phyloP scores from a whole-genome alignment of 495 filamentous ascomycete species.

The Aspergillus olivimuriae region DNA sequence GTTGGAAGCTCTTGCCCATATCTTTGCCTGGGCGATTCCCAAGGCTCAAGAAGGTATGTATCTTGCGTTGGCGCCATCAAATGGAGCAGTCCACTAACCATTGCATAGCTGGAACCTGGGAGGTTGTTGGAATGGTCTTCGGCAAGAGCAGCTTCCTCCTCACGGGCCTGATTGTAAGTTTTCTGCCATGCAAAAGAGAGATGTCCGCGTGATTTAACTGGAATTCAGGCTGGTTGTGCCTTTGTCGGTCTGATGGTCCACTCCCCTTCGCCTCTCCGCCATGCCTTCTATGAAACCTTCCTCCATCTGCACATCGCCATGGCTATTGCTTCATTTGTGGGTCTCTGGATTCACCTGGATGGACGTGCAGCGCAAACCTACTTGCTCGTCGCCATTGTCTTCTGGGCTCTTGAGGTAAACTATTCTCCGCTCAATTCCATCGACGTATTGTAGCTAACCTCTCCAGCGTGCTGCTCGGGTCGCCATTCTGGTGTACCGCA shows the following conservation, averaged over 20 bases:
- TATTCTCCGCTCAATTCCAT: too few relatives aligned
- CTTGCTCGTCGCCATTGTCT: conserved; percentile 57
- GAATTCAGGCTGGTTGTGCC: conserved; percentile 32
- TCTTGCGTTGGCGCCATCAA: background rate
- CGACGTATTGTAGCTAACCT: too few relatives aligned
- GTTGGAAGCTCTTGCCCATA: conserved; percentile 57
- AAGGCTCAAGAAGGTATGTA: conserved; percentile 51
- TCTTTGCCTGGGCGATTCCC: conserved; percentile 57
- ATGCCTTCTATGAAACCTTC: conserved; percentile 96
- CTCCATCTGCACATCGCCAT: conserved; percentile 73
- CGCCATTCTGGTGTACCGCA: conserved; percentile 62
- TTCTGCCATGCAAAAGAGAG: background rate
- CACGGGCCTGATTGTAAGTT: conserved; percentile 47
- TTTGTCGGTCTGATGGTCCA: conserved; percentile 54
- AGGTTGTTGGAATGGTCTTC: conserved; percentile 43
- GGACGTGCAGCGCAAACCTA: conserved; percentile 59
- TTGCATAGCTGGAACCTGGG: conserved; percentile 52
- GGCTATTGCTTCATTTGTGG: conserved; percentile 53
- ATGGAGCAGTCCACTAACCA: conserved; percentile 8
- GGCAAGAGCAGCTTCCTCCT: conserved; percentile 49
- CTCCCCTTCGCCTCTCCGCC: conserved; percentile 70
- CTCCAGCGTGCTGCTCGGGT: conserved; percentile 55
- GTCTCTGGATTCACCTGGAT: conserved; percentile 67
- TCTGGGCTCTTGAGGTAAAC: conserved; percentile 76
- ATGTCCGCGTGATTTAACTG: conserved; percentile 9